Evolutionary conservation across 2,329 filamentous ascomycete species (phyloP).

Genomic region (Ophiostoma triangulosporum): DNA sequence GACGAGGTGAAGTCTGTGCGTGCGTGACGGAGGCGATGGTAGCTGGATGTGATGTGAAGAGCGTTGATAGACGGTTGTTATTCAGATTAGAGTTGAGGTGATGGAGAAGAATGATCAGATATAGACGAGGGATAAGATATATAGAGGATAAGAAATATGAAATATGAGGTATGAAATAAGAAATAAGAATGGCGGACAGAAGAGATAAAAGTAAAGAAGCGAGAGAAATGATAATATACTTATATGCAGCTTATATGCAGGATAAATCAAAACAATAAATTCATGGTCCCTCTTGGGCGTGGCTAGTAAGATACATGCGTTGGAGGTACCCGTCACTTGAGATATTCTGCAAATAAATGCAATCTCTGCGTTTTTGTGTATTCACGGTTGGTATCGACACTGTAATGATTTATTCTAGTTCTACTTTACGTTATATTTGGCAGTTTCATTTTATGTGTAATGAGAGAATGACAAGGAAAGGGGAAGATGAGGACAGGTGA

Average conservation of each 20-base stretch:
- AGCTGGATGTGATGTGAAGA: not conserved
- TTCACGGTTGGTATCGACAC: too few species aligned
- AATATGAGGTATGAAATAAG: not conserved
- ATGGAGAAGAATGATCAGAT: not conserved
- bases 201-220: too few species aligned
- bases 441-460: not conserved
- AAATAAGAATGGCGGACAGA: not conserved
- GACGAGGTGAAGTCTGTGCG: not conserved
- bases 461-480: not conserved
- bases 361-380: not conserved
- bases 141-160: not conserved
- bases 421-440: not conserved
- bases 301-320: not conserved
- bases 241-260: too few species aligned
- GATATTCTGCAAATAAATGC: conserved; percentile 3
- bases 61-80: not conserved
- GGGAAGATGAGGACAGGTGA: not conserved
- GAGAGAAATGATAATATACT: not conserved
- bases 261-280: not conserved
- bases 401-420: not conserved
- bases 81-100: not conserved
- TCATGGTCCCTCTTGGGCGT: not conserved
- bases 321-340: conserved; percentile 1
- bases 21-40: not conserved
- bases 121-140: not conserved